Evolutionary conservation across 78 protist species (phyloP).

Genomic region (Polysphondylium violaceum): DNA sequence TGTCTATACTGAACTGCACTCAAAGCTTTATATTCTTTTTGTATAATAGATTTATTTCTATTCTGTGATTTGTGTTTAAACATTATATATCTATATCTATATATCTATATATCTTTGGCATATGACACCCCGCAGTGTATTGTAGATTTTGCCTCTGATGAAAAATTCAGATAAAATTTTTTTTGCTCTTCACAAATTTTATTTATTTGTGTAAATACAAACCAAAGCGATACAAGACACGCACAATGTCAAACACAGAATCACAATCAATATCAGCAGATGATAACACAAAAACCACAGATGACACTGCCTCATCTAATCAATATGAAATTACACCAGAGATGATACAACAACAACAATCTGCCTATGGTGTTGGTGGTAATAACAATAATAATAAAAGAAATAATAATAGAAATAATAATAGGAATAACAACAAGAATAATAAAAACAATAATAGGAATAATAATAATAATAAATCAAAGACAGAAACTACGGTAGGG

Average conservation of each 20-base stretch:
- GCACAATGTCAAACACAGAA: no score
- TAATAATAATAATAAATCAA: background rate
- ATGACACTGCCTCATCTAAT: background rate
- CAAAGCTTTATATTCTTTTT: slow-evolving; percentile 1
- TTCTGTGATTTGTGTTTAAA: background rate
- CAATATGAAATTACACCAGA: background rate
- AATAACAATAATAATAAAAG: background rate
- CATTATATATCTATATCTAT: no score
- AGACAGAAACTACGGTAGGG: background rate
- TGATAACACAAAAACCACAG: no score
- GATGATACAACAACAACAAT: no score
- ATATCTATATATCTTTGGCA: no score
- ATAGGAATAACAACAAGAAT: background rate
- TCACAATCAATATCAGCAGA: no score
- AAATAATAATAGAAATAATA: background rate
- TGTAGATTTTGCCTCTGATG: background rate
- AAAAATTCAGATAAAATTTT: slow-evolving; percentile 1
- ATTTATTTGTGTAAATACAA: background rate
- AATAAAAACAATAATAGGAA: background rate
- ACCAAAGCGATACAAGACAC: background rate
- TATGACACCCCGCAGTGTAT: no score
- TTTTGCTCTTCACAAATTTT: background rate
- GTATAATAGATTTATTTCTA: slow-evolving; percentile 5
- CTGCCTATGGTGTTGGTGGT: background rate
- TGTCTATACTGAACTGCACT: background rate